Base-by-base conservation (phyloP, 2,329 filamentous ascomycete species). In the Verticillium albo-atrum region DNA sequence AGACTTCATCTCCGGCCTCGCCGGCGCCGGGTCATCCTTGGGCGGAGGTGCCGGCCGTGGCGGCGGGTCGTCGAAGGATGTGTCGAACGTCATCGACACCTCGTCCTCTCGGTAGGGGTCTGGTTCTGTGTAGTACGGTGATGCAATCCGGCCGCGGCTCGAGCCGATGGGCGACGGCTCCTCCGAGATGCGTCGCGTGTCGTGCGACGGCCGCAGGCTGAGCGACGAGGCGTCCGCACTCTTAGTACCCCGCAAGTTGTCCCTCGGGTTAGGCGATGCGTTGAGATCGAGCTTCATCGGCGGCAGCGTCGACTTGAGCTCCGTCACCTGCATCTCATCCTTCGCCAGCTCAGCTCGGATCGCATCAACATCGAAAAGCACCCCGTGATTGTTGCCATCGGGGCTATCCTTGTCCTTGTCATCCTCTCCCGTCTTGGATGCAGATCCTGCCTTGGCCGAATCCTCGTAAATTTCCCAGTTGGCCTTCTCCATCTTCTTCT, bases 391-490 rank as follows among this genome's bases (percentile, higher is more conserved):
- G 60, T 74, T 82, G 5, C 79, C 77, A 9, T 79, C 74, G 61
- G 78, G 79, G 17, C 80, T 80, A 58, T 83, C 79, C 9, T 75
- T 76, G 59, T 76, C 77, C 47, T 75, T 76, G 59, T 76, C 77
- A 37, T 72, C 72, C 26, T 69, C 70, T 27, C 71, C 62, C 27
- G 62, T 65, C 50, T 71, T 65, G 50, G 54, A 10, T 15, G 54
- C 62, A 17, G 65, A 67, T 1, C 69, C 68, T 84, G 84, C 52
- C 63, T 61, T 64, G 6, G 72, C 73, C 20, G 76, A 77, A 62
- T 96, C 90, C 70, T 97, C 89, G 71, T 97, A 97, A 9, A 92
- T 92, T 73, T 98, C 94, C 94, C 94, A 97, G 58, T 91, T 90
- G 69, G 92, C 92, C 75, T 92, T 93, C 70, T 92, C 83, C 1